Evolutionary conservation across 2,329 filamentous ascomycete species (phyloP), one percentile per base, ranked within the genome.

Genomic region (Chrysosporium queenslandicum): DNA sequence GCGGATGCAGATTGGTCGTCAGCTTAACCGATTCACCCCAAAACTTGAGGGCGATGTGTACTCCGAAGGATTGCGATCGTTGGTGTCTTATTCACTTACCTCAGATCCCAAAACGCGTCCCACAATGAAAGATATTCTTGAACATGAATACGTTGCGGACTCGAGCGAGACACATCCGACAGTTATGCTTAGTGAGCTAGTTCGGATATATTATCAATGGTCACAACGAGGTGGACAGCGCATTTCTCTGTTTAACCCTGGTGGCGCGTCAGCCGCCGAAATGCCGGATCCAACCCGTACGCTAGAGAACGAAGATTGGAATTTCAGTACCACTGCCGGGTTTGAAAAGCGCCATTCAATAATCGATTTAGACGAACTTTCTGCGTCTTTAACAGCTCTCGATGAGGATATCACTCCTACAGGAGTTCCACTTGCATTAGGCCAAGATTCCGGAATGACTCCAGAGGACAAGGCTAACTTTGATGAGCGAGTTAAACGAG

Each of bases 281-380:
- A 66, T 75, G 27, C 72, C 75, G 25, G 59, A 61, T 32, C 58
- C 61, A 11, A 67, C 71, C 23, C 69, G 74, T 3, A 61, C 68
- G 5, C 63, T 70, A 0, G 70, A 74, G n/a, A 42, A 36, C 2
- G 76, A 79, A 37, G 78, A 80, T 56, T 83, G 80, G 80, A 82
- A 80, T 53, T 83, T 83, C 61, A 82, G 79, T 58, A 81, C 78
- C 4, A 81, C 79, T 2, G 77, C 79, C 56, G 75, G 77, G 12
- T 82, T 82, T 57, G 77, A 82, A 56, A 68, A 71, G 52, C 63
- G 73, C 30, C 73, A 74, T 46, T 75, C 74, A 2, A 68, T 74
- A 39, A 68, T 75, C 43, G 66, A 71, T 55, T 57, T 72, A 7
- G 67, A 74, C 56, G 66, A 74, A 53, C 64, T 76, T 34, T 65